These are phyloP conservation scores for Tuber aestivum DNA, from an alignment of 495 filamentous ascomycete genomes.

Conservation along the genomic window DNA sequence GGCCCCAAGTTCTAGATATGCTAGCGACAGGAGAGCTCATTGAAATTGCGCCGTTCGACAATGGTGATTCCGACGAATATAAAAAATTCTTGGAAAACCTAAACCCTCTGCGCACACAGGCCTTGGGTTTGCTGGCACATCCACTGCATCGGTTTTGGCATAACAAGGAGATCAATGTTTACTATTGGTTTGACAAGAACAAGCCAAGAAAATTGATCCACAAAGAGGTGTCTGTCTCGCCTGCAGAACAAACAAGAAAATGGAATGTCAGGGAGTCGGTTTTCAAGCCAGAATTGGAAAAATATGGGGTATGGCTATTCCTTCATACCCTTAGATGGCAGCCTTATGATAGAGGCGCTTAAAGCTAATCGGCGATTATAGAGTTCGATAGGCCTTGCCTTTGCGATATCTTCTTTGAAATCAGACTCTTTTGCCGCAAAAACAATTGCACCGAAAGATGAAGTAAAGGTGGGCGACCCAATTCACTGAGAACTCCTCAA, in stretches of 20 bases:
- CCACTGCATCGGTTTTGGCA: conserved; percentile 74
- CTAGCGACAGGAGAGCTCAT: conserved; percentile 69
- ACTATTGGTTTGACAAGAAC: conserved; percentile 77
- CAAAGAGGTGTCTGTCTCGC: conserved; percentile 54
- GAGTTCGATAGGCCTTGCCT: conserved; percentile 52
- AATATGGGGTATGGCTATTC: conserved; percentile 29
- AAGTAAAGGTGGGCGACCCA: conserved; percentile 41
- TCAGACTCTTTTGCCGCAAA: conserved; percentile 60
- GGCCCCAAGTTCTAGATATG: conserved; percentile 72
- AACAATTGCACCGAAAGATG: conserved; percentile 53
- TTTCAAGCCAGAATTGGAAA: conserved; percentile 48
- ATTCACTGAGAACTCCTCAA: not conserved
- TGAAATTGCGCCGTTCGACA: conserved; percentile 71
- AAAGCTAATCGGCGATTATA: conserved; percentile 36
- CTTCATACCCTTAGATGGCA: not conserved
- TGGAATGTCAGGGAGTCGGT: conserved; percentile 66
- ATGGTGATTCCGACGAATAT: conserved; percentile 73
- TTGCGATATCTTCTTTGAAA: conserved; percentile 56
- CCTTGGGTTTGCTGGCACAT: conserved; percentile 68
- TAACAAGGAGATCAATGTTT: conserved; percentile 65
- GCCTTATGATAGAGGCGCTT: not conserved
- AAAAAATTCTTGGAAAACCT: conserved; percentile 68
- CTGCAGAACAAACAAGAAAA: conserved; percentile 56
- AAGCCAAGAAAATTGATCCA: conserved; percentile 60
- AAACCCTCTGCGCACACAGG: conserved; percentile 63